phyloP scores from a whole-genome alignment of 345 rosid genomes.

The Sisymbrium altissimum region DNA sequence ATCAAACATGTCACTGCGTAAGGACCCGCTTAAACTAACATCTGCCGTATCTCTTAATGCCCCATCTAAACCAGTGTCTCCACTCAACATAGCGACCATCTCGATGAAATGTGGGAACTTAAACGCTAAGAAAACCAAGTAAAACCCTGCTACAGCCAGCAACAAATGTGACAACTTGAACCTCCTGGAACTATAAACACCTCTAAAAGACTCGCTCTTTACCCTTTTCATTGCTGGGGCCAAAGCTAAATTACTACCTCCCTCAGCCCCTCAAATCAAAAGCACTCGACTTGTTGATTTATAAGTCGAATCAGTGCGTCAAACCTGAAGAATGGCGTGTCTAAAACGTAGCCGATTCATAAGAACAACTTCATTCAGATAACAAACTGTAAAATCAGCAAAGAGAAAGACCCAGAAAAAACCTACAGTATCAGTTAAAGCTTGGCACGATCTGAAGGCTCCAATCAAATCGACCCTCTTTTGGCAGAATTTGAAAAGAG shows the following conservation, averaged over 20 bases:
- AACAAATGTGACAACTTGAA: conserved; percentile 74
- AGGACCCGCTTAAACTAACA: conserved; percentile 61
- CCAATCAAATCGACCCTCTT: conserved; percentile 15
- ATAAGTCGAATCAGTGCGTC: neutral
- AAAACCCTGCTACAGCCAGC: conserved; percentile 58
- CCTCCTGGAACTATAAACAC: conserved; percentile 47
- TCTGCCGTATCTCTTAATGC: conserved; percentile 39
- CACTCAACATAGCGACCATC: conserved; percentile 62
- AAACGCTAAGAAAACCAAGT: conserved; percentile 70
- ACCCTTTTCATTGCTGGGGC: conserved; percentile 66
- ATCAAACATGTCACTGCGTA: conserved; percentile 61
- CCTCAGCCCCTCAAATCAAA: conserved; percentile 27
- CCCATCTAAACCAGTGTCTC: conserved; percentile 57
- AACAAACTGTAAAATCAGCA: neutral
- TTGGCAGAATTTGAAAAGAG: conserved; percentile 1
- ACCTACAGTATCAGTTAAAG: neutral
- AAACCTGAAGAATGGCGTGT: conserved; percentile 20
- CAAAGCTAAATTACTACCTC: conserved; percentile 24
- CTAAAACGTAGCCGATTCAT: conserved; percentile 20
- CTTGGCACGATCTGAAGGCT: conserved; percentile 23
- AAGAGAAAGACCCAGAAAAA: conserved; percentile 1
- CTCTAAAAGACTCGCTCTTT: conserved; percentile 52
- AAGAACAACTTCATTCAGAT: conserved; percentile 16
- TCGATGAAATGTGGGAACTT: conserved; percentile 84
- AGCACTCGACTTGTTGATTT: conserved; percentile 22